Percentiles rank a stretch among this genome's conserved stretches.
Conservation (phyloP, 2,329 filamentous ascomycete genomes). For the Nemania serpens region DNA sequence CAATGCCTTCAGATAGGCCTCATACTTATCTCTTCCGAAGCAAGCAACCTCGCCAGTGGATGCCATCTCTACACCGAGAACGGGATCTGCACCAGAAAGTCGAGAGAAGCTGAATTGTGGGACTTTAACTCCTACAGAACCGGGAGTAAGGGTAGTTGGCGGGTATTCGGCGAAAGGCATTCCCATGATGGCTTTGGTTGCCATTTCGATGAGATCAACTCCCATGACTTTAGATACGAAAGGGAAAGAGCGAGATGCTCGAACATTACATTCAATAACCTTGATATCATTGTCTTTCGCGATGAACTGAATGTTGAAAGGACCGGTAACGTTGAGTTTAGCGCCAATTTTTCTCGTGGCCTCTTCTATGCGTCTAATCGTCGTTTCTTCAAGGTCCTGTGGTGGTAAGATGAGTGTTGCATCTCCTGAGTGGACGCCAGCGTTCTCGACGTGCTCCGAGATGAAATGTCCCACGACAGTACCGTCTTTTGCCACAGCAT, state of each 20-base stretch:
- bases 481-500: constrained; percentile 90
- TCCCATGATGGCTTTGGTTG: constrained; percentile 93
- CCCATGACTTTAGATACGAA: constrained; percentile 99
- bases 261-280: constrained; percentile 98
- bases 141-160: constrained; percentile 70
- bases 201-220: constrained; percentile 97
- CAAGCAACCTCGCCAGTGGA: constrained; percentile 98
- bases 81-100: constrained; percentile 92
- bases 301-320: constrained; percentile 99
- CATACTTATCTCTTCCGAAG: constrained; percentile 94
- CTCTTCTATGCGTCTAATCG: constrained; percentile 88
- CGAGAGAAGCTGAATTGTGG: constrained; percentile 99
- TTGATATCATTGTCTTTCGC: constrained; percentile 99
- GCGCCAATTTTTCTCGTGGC: constrained; percentile 94
- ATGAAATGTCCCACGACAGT: constrained; percentile 94
- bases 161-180: constrained; percentile 84
- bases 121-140: constrained; percentile 95
- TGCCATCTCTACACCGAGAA: constrained; percentile 98
- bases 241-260: constrained; percentile 93
- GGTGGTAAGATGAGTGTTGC: constrained; percentile 94
- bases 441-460: constrained; percentile 98
- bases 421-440: constrained; percentile 97
- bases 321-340: constrained; percentile 92
- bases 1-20: constrained; percentile 95
- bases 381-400: constrained; percentile 88